phyloP scores from a whole-genome alignment of 495 filamentous ascomycete genomes.

The Lophiostoma macrostomum region DNA sequence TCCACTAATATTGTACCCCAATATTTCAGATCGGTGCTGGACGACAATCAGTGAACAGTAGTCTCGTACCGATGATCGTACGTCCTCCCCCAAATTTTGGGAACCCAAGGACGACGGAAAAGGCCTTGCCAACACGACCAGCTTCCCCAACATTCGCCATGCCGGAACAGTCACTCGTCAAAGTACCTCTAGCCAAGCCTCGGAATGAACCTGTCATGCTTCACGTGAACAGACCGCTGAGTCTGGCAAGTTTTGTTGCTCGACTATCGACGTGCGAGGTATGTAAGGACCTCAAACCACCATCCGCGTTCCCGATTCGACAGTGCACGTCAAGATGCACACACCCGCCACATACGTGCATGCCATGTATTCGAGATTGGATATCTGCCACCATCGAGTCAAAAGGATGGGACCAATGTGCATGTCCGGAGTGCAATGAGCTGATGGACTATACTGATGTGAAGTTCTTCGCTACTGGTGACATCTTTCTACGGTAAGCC shows the following conservation, averaged over 20 bases:
- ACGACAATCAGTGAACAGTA: too few relatives aligned
- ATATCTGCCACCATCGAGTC: constrained; percentile 9
- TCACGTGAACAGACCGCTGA: too few relatives aligned
- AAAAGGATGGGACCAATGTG: constrained; percentile 8
- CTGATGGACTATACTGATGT: constrained; percentile 8
- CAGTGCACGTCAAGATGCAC: background rate
- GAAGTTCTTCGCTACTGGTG: background rate
- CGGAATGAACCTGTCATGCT: too few relatives aligned
- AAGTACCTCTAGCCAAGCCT: too few relatives aligned
- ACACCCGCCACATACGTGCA: constrained; percentile 9
- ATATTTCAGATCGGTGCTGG: too few relatives aligned
- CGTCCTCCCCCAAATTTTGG: too few relatives aligned
- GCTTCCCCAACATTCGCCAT: too few relatives aligned
- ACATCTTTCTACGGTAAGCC: constrained; percentile 8
- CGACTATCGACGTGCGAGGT: constrained; percentile 1
- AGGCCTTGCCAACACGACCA: too few relatives aligned
- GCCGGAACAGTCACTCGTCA: too few relatives aligned
- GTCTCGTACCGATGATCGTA: too few relatives aligned
- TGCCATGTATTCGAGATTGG: constrained; percentile 15
- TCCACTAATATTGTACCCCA: too few relatives aligned
- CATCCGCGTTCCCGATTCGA: background rate
- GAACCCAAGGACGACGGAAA: too few relatives aligned
- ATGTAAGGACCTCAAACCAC: constrained; percentile 7
- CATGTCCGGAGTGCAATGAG: constrained; percentile 18
- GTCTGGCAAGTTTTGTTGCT: background rate